Conservation (phyloP, 2,329 filamentous ascomycete species). For the Teratosphaeria nubilosa region DNA sequence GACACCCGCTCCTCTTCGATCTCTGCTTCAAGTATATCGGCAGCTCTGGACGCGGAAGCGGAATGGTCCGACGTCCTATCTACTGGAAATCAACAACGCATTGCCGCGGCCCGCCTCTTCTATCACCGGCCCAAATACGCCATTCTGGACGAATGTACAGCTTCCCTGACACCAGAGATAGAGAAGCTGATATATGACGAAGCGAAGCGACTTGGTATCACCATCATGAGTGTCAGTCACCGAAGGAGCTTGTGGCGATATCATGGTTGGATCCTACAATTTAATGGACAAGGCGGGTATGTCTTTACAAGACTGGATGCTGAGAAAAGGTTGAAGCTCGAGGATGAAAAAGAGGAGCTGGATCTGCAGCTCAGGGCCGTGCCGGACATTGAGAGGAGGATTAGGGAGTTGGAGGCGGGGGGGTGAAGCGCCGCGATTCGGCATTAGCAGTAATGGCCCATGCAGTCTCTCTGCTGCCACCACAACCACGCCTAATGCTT, state of each 20-base stretch:
- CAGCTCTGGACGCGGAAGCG: slow-evolving; percentile 82
- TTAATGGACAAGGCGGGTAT: slow-evolving; percentile 86
- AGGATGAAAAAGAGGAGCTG: slow-evolving; percentile 94
- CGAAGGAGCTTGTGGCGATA: slow-evolving; percentile 91
- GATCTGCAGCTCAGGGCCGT: slow-evolving; percentile 77
- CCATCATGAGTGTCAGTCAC: slow-evolving; percentile 93
- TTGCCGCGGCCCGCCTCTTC: slow-evolving; percentile 92
- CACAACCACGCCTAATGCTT: too few species aligned
- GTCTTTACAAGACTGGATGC: slow-evolving; percentile 86
- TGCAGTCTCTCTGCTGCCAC: neutral
- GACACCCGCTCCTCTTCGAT: slow-evolving; percentile 7
- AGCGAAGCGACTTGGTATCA: slow-evolving; percentile 82
- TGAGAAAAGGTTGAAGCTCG: slow-evolving; percentile 69
- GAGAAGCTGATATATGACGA: slow-evolving; percentile 97
- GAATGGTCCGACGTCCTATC: slow-evolving; percentile 95
- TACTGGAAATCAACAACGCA: slow-evolving; percentile 84
- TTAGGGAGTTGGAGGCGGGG: slow-evolving; percentile 56
- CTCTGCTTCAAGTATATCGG: neutral
- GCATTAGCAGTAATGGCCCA: neutral
- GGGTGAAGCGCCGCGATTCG: slow-evolving; percentile 2
- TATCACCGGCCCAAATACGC: slow-evolving; percentile 90
- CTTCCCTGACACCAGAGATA: slow-evolving; percentile 85
- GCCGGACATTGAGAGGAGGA: slow-evolving; percentile 75
- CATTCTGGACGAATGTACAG: slow-evolving; percentile 95
- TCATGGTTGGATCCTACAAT: slow-evolving; percentile 87